Evolutionary conservation across 805 yeast genomes (phyloP), one percentile per base, ranked within the genome.

Genomic region (Torulaspora indica): DNA sequence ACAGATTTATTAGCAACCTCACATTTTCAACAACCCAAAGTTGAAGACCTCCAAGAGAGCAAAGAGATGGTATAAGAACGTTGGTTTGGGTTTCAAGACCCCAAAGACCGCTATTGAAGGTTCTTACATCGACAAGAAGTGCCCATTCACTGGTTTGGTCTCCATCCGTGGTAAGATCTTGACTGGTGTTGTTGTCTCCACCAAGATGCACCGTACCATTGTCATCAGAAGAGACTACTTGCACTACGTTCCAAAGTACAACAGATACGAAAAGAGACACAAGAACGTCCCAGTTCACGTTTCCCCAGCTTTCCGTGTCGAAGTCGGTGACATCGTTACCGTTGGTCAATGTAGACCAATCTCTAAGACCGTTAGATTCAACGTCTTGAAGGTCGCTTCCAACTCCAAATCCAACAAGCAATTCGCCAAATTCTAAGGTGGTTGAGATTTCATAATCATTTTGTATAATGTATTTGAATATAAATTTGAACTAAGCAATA

Each of bases 241-340:
- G 74, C 99, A 93, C 81, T 93, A 88, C 81, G 86, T 93, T 75
- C 95, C 98, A 77, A 93, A 93, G 85, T 93, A 93, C 82, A 93
- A 91, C 95, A 90, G 99, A 86, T 93, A 89, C 87, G 99, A 93
- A 82, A 93, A 93, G 87, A 89, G 99, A 82, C 99, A 93, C 87
- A 93, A 93, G 93, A 93, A 93, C 85, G 82, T 93, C 58, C 95
- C 99, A 74, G 99, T 96, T 68, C 99, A 93, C 81, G 87, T 93
- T 69, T 91, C 98, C 61, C 99, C 99, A 78, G 98, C 98, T 76
- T 93, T 93, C 98, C 95, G 99, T 80, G 96, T 91, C 67, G 78
- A 78, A 74, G 98, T 90, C 74, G 99, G 98, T 82, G 99, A 93
- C 72, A 79, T 85, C 61, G 98, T 93, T 69, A 90, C 96, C 67